A percentile compares a stretch with the other conserved stretches of the same genome.
Conservation (phyloP, 257 asterid species). For the Plantago elongata region DNA sequence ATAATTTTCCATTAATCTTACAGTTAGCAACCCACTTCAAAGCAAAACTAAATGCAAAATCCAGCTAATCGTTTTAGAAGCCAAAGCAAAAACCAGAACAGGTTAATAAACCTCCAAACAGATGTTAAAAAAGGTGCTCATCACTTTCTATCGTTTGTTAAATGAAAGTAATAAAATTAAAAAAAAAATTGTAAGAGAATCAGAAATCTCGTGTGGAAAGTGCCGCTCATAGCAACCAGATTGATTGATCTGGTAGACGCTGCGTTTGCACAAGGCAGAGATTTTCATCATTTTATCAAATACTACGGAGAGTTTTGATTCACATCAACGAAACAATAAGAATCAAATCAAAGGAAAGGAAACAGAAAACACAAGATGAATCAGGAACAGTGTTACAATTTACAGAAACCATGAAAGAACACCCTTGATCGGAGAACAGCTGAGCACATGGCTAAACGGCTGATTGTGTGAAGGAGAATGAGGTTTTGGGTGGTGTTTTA, state of each 20-base stretch:
- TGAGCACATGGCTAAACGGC: background rate
- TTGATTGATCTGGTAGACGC: constrained; percentile 35
- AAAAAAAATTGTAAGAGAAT: background rate
- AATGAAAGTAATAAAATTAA: background rate
- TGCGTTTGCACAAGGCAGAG: constrained; percentile 47
- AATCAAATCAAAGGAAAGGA: background rate
- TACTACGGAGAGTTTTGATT: no score
- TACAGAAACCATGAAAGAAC: no score
- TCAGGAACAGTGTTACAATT: background rate
- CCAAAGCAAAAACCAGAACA: no score
- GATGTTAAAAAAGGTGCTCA: no score
- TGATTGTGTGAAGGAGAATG: background rate
- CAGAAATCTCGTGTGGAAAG: constrained; percentile 64
- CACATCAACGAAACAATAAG: background rate
- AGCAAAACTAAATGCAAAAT: no score
- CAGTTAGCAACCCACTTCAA: no score
- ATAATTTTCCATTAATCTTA: no score
- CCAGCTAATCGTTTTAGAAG: no score
- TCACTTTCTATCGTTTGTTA: background rate
- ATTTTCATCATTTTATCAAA: constrained; percentile 33
- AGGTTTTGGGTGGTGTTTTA: background rate
- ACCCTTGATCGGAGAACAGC: no score
- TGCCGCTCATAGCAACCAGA: constrained; percentile 68
- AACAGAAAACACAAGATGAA: background rate
- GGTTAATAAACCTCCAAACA: no score